Percentiles rank a stretch among this genome's conserved stretches.
Evolutionary conservation across 2,329 filamentous ascomycete genomes (phyloP).

Genomic region (Pseudocercospora eumusae): DNA sequence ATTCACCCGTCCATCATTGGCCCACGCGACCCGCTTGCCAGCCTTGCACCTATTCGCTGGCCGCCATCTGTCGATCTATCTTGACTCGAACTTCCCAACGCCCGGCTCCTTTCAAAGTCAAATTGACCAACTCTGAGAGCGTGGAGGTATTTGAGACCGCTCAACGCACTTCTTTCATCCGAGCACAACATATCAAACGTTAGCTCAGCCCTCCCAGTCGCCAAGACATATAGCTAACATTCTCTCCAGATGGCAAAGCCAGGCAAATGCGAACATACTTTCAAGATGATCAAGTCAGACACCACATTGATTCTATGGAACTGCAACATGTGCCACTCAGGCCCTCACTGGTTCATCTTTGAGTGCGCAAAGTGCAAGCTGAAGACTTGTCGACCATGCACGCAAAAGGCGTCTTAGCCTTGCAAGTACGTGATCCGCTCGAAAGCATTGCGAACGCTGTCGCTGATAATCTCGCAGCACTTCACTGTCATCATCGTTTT

Average conservation of each 20-base stretch:
- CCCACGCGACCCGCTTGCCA: constrained; percentile 15
- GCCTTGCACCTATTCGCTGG: constrained; percentile 10
- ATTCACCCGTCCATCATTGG: constrained; percentile 13
- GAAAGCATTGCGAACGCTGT: background rate
- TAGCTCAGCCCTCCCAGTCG: background rate
- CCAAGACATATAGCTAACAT: background rate
- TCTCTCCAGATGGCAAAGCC: constrained; percentile 48
- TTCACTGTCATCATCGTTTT: constrained; percentile 1
- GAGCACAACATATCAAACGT: background rate
- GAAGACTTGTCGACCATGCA: constrained; percentile 53
- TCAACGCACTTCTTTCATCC: background rate
- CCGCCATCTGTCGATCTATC: constrained; percentile 12
- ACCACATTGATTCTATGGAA: constrained; percentile 55
- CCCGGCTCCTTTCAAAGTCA: constrained; percentile 8
- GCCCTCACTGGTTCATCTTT: constrained; percentile 54
- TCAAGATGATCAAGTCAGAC: constrained; percentile 56
- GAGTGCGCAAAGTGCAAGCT: constrained; percentile 55
- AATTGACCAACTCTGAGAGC: constrained; percentile 6
- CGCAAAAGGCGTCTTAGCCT: constrained; percentile 44
- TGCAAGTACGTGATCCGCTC: background rate
- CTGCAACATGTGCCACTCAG: constrained; percentile 55
- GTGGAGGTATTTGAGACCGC: background rate
- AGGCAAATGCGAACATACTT: constrained; percentile 51
- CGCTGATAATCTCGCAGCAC: background rate
- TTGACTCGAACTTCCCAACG: constrained; percentile 11